phyloP scores from a whole-genome alignment of 129 eudicot species.

The Daucus carota region DNA sequence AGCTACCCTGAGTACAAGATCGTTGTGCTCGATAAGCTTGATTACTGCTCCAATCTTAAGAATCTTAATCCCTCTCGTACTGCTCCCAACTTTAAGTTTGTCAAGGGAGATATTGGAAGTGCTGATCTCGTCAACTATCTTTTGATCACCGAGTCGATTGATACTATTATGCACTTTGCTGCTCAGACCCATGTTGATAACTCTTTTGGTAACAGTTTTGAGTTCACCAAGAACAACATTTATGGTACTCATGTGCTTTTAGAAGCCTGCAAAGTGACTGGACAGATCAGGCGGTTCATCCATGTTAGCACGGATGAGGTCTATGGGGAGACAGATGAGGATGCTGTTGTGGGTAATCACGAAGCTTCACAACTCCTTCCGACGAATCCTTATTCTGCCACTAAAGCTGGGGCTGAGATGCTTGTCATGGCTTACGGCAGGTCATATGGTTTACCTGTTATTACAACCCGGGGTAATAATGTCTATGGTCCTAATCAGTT shows the following conservation, averaged over 20 bases:
- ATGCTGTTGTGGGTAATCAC: constrained; percentile 96
- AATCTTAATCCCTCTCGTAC: constrained; percentile 71
- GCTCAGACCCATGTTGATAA: constrained; percentile 99
- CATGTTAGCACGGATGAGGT: constrained; percentile 99
- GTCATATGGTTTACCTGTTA: constrained; percentile 89
- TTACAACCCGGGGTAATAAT: constrained; percentile 91
- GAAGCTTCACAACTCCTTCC: constrained; percentile 99
- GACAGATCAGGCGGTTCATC: constrained; percentile 85
- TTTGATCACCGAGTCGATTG: constrained; percentile 75
- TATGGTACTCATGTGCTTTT: constrained; percentile 96
- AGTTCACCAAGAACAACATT: constrained; percentile 95
- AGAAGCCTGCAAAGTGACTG: constrained; percentile 98
- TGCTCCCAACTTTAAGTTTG: constrained; percentile 81
- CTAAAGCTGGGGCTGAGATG: constrained; percentile 99
- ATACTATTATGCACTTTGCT: constrained; percentile 98
- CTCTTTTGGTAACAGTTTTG: constrained; percentile 94
- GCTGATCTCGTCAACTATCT: constrained; percentile 96
- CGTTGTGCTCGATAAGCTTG: constrained; percentile 97
- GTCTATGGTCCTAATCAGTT: constrained; percentile 96
- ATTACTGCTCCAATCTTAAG: constrained; percentile 89
- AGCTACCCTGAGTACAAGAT: constrained; percentile 94
- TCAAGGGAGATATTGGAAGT: constrained; percentile 94
- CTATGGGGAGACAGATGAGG: constrained; percentile 96
- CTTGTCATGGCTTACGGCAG: constrained; percentile 99
- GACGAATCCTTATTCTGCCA: constrained; percentile 91